Evolutionary conservation across 164 flowering plant species (phyloP).

Genomic region (Warburgia ugandensis): DNA sequence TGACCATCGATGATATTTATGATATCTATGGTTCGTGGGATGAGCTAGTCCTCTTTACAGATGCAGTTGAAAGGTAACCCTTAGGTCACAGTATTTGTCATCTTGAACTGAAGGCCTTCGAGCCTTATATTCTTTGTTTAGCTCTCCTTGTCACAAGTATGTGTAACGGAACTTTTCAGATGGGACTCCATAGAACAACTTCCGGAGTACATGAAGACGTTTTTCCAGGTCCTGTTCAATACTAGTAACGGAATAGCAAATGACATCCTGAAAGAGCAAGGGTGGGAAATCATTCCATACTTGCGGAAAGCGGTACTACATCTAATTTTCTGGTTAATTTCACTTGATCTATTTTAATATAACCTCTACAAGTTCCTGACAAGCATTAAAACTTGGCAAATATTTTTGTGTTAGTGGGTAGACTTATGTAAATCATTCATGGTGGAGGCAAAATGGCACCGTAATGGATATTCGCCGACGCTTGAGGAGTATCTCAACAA

Average conservation of each 20-base stretch:
- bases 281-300: not conserved
- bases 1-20: constrained; percentile 52
- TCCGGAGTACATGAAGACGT: constrained; percentile 8
- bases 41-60: constrained; percentile 42
- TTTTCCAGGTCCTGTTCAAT: not conserved
- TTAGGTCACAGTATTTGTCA: too few species aligned
- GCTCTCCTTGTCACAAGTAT: not conserved
- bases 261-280: not conserved
- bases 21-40: constrained; percentile 47
- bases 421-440: too few species aligned
- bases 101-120: too few species aligned
- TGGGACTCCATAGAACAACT: constrained; percentile 4
- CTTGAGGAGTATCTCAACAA: too few species aligned
- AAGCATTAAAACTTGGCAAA: not conserved
- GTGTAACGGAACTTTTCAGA: not conserved
- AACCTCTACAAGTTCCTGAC: too few species aligned
- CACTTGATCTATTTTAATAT: constrained; percentile 15
- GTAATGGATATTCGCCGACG: too few species aligned
- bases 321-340: not conserved
- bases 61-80: constrained; percentile 39
- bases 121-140: constrained; percentile 1
- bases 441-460: too few species aligned
- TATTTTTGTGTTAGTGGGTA: not conserved
- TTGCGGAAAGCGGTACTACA: constrained; percentile 4
- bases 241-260: not conserved